Conservation (phyloP, 2,329 filamentous ascomycete genomes). For the Ilyonectria robusta region DNA sequence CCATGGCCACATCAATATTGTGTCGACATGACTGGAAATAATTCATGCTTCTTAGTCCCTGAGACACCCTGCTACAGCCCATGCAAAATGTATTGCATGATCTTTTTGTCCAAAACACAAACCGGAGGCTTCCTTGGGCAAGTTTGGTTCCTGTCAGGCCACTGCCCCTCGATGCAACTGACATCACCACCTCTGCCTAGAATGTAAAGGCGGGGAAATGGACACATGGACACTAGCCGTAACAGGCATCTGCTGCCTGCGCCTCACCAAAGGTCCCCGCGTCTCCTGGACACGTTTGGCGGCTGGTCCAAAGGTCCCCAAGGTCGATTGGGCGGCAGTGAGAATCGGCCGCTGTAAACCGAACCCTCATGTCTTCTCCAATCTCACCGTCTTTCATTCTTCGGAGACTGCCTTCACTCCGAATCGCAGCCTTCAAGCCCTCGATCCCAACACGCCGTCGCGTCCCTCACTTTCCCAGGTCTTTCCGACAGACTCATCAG, state of each 20-base stretch:
- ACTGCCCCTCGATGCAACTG: not conserved
- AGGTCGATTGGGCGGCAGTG: conserved; percentile 28
- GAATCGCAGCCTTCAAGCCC: conserved; percentile 48
- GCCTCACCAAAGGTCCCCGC: conserved; percentile 29
- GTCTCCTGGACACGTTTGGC: conserved; percentile 44
- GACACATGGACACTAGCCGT: not conserved
- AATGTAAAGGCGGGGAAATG: conserved; percentile 17
- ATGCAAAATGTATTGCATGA: not conserved
- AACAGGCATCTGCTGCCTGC: conserved; percentile 16
- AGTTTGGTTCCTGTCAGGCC: no score
- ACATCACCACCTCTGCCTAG: conserved; percentile 1
- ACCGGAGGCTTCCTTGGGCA: not conserved
- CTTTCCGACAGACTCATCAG: conserved; percentile 43
- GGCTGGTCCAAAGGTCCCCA: conserved; percentile 30
- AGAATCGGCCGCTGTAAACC: conserved; percentile 26
- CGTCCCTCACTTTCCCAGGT: conserved; percentile 42
- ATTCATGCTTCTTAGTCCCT: no score
- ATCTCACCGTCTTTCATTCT: conserved; percentile 53
- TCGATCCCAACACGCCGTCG: conserved; percentile 40
- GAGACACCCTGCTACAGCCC: not conserved
- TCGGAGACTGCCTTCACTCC: conserved; percentile 53
- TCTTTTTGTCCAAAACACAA: not conserved
- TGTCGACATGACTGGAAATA: no score
- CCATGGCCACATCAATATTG: not conserved
- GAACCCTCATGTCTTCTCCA: conserved; percentile 50